A percentile compares a stretch with the other conserved stretches of the same genome.
phyloP scores from a whole-genome alignment of 495 filamentous ascomycete genomes.

The Aspergillus campestris region DNA sequence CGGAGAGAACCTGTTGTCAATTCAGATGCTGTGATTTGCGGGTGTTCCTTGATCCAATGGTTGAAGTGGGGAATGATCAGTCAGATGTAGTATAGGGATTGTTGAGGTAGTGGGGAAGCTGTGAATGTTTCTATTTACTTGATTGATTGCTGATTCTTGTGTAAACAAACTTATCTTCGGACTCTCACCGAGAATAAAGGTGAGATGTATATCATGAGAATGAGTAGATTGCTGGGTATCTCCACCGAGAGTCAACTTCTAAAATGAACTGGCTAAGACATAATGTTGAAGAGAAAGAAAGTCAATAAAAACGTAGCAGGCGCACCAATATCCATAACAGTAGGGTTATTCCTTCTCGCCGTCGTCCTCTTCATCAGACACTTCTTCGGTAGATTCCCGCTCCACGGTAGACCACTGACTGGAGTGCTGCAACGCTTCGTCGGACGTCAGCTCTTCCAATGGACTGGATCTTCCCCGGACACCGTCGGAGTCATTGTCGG shows the following conservation, averaged over 20 bases:
- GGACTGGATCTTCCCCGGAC: slow-evolving; percentile 14
- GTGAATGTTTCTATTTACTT: slow-evolving; percentile 10
- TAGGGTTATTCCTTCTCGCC: neutral
- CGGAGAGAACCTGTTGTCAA: neutral
- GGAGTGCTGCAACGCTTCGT: slow-evolving; percentile 29
- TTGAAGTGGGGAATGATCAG: slow-evolving; percentile 2
- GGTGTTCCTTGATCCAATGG: neutral
- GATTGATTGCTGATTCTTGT: too few species aligned
- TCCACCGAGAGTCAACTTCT: neutral
- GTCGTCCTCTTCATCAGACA: slow-evolving; percentile 4
- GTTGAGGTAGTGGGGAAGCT: slow-evolving; percentile 17
- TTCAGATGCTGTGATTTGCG: slow-evolving; percentile 4
- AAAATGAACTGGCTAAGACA: neutral
- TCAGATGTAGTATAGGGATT: neutral
- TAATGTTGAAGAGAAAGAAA: neutral
- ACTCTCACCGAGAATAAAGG: neutral
- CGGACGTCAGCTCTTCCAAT: slow-evolving; percentile 22
- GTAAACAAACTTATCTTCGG: too few species aligned
- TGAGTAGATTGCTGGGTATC: slow-evolving; percentile 2
- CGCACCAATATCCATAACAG: neutral
- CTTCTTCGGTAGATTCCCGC: slow-evolving; percentile 12
- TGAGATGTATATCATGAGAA: neutral
- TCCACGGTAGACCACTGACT: slow-evolving; percentile 31
- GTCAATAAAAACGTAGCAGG: neutral
- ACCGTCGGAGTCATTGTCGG: slow-evolving; percentile 5